phyloP scores from a whole-genome alignment of 2,329 filamentous ascomycete species.

The Domatiomyces catenatus region DNA sequence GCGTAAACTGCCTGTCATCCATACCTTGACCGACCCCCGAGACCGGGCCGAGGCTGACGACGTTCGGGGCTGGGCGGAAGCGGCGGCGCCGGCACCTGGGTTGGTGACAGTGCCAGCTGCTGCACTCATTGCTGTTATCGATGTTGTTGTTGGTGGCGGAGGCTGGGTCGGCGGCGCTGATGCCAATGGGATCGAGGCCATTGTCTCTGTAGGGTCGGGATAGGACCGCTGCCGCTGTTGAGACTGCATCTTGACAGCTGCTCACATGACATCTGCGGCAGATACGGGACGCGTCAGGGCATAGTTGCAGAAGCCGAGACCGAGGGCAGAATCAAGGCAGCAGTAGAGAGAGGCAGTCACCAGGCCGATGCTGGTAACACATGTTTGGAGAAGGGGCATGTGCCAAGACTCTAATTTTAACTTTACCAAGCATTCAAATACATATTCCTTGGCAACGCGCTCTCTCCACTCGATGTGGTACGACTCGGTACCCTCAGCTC shows the following conservation, averaged over 20 bases:
- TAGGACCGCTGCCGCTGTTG: background rate
- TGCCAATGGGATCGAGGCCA: background rate
- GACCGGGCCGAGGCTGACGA: conserved; percentile 11
- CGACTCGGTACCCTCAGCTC: no score
- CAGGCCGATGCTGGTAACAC: background rate
- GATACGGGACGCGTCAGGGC: background rate
- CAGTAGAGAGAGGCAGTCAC: background rate
- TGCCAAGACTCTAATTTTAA: background rate
- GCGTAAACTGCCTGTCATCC: conserved; percentile 24
- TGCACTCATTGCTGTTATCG: background rate
- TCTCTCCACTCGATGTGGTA: no score
- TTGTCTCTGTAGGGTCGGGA: background rate
- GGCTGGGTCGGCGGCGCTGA: no score
- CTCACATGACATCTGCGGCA: background rate
- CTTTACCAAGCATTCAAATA: no score
- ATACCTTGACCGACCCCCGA: conserved; percentile 25
- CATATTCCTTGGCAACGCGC: no score
- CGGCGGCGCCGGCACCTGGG: conserved; percentile 2
- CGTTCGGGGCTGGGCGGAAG: conserved; percentile 5
- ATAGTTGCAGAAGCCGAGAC: background rate
- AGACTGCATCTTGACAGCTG: background rate
- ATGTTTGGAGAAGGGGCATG: background rate
- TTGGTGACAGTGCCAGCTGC: conserved; percentile 1
- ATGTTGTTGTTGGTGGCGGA: no score
- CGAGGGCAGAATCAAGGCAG: background rate